Evolutionary conservation across 129 eudicot genomes (phyloP).

Genomic region (Saposhnikovia divaricata): DNA sequence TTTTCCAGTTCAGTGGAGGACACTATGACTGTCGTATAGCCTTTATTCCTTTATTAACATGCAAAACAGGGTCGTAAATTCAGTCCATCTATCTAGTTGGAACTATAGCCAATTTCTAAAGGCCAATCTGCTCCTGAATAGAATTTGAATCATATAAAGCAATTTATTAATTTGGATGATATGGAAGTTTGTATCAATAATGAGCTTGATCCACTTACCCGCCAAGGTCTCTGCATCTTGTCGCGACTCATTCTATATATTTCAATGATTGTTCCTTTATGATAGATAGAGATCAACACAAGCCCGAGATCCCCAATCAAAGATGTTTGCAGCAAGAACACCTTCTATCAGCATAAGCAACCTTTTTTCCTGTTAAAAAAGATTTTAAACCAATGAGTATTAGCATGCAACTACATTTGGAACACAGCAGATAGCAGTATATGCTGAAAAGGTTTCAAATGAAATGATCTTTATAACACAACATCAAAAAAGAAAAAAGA

Average conservation of each 20-base stretch:
- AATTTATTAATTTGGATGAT: background rate
- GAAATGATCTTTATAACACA: background rate
- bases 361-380: slow-evolving; percentile 49
- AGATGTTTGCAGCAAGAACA: slow-evolving; percentile 96
- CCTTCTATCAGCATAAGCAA: slow-evolving; percentile 80
- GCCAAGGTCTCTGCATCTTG: slow-evolving; percentile 98
- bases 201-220: slow-evolving; percentile 46
- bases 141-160: background rate
- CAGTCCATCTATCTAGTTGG: background rate
- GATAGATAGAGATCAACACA: slow-evolving; percentile 99
- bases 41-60: background rate
- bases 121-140: background rate
- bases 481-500: background rate
- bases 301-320: slow-evolving; percentile 98
- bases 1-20: background rate
- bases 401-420: too few relatives aligned
- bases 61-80: background rate
- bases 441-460: background rate
- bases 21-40: background rate
- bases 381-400: background rate
- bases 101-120: background rate
- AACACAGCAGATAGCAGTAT: background rate
- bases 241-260: slow-evolving; percentile 97
- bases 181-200: background rate
- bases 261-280: slow-evolving; percentile 90